These are phyloP conservation scores for Ganoderma leucocontextum DNA, from an alignment of 1,284 basidiomycete genomes.

Conservation along the genomic window DNA sequence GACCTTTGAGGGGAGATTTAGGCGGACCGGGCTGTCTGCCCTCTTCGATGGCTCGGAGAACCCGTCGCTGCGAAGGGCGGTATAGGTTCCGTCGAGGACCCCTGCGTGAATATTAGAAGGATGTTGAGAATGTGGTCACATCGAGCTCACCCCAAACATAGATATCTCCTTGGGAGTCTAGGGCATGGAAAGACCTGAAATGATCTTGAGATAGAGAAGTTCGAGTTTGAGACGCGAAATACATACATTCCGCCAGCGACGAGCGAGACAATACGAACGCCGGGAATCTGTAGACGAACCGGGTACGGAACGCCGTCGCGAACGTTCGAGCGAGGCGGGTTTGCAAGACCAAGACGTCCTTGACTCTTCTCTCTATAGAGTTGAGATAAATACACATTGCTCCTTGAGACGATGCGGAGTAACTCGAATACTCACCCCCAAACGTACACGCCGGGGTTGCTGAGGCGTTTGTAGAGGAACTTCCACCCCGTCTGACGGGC, in stretches of 20 bases:
- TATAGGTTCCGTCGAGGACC: conserved; percentile 61
- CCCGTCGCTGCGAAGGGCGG: conserved; percentile 57
- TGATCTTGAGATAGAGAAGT: neutral
- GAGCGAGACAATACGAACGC: conserved; percentile 73
- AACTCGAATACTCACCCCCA: conserved; percentile 71
- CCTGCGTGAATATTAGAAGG: conserved; percentile 49
- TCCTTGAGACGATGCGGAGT: neutral
- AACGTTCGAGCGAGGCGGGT: conserved; percentile 46
- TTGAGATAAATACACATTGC: conserved; percentile 1
- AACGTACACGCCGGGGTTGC: conserved; percentile 68
- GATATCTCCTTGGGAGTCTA: conserved; percentile 77
- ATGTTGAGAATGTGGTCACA: neutral
- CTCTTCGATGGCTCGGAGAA: conserved; percentile 61
- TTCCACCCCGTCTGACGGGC: conserved; percentile 81
- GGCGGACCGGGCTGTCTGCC: conserved; percentile 60
- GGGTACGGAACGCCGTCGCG: conserved; percentile 67
- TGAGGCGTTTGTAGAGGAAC: conserved; percentile 78
- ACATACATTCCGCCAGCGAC: conserved; percentile 84
- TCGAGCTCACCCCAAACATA: conserved; percentile 81
- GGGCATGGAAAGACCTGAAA: conserved; percentile 79
- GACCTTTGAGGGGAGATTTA: conserved; percentile 63
- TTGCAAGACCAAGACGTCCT: conserved; percentile 64
- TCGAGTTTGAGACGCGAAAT: conserved; percentile 32
- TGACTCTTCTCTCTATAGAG: conserved; percentile 60
- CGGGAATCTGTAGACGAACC: conserved; percentile 61